These are phyloP conservation scores for Raphanus raphanistrum DNA, from an alignment of 345 rosid species.

Conservation along the genomic window DNA sequence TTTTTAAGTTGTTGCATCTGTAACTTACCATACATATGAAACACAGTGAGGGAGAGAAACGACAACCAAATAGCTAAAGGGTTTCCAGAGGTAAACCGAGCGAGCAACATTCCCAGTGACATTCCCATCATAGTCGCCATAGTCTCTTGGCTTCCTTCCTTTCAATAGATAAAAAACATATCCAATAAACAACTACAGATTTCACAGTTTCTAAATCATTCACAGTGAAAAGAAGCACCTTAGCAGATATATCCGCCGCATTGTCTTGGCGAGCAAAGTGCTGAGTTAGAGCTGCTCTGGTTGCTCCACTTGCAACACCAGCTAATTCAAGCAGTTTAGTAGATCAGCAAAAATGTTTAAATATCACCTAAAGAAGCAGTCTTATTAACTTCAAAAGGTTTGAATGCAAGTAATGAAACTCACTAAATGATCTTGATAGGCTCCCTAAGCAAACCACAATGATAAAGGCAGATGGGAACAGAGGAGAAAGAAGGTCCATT, in stretches of 20 bases:
- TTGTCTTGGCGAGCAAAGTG: conserved; percentile 94
- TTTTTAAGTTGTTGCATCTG: background rate
- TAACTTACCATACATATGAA: conserved; percentile 92
- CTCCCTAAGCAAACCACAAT: conserved; percentile 92
- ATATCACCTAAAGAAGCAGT: background rate
- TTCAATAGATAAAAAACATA: background rate
- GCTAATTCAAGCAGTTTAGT: conserved; percentile 45
- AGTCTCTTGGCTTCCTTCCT: conserved; percentile 99
- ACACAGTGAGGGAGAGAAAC: conserved; percentile 75
- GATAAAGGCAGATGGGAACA: conserved; percentile 88
- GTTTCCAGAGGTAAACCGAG: conserved; percentile 71
- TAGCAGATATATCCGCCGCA: conserved; percentile 95
- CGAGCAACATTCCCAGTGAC: conserved; percentile 90
- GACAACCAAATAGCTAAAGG: conserved; percentile 78
- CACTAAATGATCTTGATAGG: conserved; percentile 90
- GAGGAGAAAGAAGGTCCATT: conserved; percentile 93
- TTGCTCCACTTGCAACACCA: conserved; percentile 98
- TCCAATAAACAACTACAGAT: background rate
- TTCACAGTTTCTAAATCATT: background rate
- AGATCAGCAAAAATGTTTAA: background rate
- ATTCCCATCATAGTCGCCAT: conserved; percentile 93
- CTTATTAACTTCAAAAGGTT: background rate
- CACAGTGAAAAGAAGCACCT: conserved; percentile 48
- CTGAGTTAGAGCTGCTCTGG: conserved; percentile 96
- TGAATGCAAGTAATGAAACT: conserved; percentile 41